These are phyloP conservation scores for Colletotrichum scovillei DNA, from an alignment of 2,329 filamentous ascomycete species.

Conservation along the genomic window DNA sequence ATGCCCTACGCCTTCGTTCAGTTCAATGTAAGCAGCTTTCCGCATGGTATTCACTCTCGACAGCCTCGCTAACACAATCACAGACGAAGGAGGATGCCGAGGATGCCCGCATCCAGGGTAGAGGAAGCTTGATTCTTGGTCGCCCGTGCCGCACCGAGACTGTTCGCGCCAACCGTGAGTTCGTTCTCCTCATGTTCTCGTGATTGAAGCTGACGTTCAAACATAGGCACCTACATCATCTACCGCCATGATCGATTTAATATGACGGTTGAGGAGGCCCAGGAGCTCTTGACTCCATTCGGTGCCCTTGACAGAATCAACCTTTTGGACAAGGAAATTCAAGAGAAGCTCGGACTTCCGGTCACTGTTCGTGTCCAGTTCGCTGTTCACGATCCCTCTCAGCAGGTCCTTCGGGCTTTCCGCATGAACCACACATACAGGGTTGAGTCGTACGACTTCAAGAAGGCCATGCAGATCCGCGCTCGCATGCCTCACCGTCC, in stretches of 20 bases:
- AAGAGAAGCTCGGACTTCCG: constrained; percentile 47
- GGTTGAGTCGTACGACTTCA: constrained; percentile 45
- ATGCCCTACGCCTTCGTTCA: constrained; percentile 76
- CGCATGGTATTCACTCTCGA: no score
- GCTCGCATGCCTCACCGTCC: constrained; percentile 32
- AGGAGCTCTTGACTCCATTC: constrained; percentile 52
- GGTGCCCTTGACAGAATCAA: constrained; percentile 53
- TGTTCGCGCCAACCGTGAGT: constrained; percentile 68
- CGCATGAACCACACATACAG: constrained; percentile 45
- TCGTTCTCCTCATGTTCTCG: constrained; percentile 1
- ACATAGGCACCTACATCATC: constrained; percentile 61
- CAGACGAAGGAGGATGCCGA: constrained; percentile 63
- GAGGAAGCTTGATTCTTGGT: constrained; percentile 62
- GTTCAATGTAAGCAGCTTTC: constrained; percentile 62
- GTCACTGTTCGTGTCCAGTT: constrained; percentile 59
- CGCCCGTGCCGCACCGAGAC: constrained; percentile 70
- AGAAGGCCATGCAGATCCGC: constrained; percentile 35
- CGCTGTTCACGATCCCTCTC: constrained; percentile 60
- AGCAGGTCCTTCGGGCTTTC: constrained; percentile 59
- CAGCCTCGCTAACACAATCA: constrained; percentile 39
- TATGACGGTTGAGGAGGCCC: constrained; percentile 57
- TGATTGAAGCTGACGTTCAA: constrained; percentile 39
- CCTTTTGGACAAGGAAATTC: constrained; percentile 46
- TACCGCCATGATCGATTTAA: constrained; percentile 50
- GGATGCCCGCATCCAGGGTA: constrained; percentile 58